These are phyloP conservation scores for Canavalia gladiata DNA, from an alignment of 306 rosid species.

Conservation along the genomic window DNA sequence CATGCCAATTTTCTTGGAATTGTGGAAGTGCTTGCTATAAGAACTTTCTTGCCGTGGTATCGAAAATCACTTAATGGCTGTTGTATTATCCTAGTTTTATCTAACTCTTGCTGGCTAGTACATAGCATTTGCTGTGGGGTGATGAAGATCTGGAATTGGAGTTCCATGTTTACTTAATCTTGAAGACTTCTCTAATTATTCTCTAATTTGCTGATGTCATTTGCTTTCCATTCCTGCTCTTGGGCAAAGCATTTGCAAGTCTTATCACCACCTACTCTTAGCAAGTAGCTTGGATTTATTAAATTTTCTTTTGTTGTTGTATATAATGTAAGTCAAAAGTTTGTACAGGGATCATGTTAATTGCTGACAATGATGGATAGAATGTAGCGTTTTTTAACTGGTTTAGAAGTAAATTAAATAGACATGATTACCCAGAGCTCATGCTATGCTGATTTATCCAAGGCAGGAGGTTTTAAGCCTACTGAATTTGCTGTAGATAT, in stretches of 20 bases:
- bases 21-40: slow-evolving; percentile 38
- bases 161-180: slow-evolving; percentile 36
- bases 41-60: slow-evolving; percentile 34
- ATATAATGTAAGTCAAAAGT: slow-evolving; percentile 47
- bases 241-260: slow-evolving; percentile 38
- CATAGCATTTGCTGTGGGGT: slow-evolving; percentile 30
- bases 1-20: slow-evolving; percentile 22
- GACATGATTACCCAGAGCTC: not conserved
- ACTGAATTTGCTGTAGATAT: not conserved
- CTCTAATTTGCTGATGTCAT: slow-evolving; percentile 40
- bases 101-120: slow-evolving; percentile 40
- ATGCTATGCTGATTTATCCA: not conserved
- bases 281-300: slow-evolving; percentile 43
- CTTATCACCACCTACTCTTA: slow-evolving; percentile 21
- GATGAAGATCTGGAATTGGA: slow-evolving; percentile 43
- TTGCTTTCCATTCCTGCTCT: slow-evolving; percentile 26
- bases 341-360: slow-evolving; percentile 50
- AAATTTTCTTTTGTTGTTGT: slow-evolving; percentile 44
- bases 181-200: slow-evolving; percentile 38
- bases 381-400: slow-evolving; percentile 20
- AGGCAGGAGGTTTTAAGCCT: not conserved
- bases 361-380: slow-evolving; percentile 40
- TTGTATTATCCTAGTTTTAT: slow-evolving; percentile 22
- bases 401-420: slow-evolving; percentile 5
- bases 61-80: slow-evolving; percentile 23